phyloP scores from a whole-genome alignment of 495 filamentous ascomycete species.

The Letharia columbiana region DNA sequence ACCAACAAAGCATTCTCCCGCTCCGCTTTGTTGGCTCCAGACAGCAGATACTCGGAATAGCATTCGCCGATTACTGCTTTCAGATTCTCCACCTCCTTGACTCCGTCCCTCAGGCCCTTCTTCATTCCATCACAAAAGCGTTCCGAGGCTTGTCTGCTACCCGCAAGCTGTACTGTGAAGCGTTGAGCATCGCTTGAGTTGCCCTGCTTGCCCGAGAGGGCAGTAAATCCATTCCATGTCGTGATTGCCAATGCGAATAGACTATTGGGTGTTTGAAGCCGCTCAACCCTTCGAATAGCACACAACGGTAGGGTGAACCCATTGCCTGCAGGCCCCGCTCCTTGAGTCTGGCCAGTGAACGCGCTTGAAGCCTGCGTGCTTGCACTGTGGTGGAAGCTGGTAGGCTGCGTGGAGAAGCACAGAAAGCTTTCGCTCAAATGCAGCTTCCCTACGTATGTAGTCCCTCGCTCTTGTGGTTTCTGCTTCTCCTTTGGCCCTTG shows the following conservation, averaged over 20 bases:
- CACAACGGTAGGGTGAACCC: conserved; percentile 94
- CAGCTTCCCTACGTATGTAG: conserved; percentile 84
- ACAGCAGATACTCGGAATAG: conserved; percentile 86
- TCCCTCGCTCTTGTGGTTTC: conserved; percentile 55
- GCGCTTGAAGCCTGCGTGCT: conserved; percentile 63
- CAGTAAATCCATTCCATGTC: conserved; percentile 77
- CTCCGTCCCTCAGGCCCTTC: conserved; percentile 71
- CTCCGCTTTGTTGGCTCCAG: conserved; percentile 37
- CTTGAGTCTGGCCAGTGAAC: conserved; percentile 83
- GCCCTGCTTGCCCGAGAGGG: conserved; percentile 41
- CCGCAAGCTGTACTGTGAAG: conserved; percentile 82
- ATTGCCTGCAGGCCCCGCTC: conserved; percentile 87
- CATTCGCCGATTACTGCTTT: conserved; percentile 69
- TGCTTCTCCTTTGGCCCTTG: conserved; percentile 48
- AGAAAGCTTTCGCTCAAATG: conserved; percentile 90
- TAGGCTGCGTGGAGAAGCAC: conserved; percentile 89
- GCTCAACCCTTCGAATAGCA: conserved; percentile 82
- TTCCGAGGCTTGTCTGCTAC: conserved; percentile 81
- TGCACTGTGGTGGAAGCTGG: conserved; percentile 73
- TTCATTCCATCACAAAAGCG: conserved; percentile 94
- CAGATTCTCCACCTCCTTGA: conserved; percentile 77
- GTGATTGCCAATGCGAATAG: conserved; percentile 91
- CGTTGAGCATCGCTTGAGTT: conserved; percentile 59
- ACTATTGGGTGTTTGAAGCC: conserved; percentile 80
- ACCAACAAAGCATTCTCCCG: conserved; percentile 29